Evolutionary conservation across 495 filamentous ascomycete species (phyloP), one percentile per base, ranked within the genome.

Genomic region (Patellaria atrata): DNA sequence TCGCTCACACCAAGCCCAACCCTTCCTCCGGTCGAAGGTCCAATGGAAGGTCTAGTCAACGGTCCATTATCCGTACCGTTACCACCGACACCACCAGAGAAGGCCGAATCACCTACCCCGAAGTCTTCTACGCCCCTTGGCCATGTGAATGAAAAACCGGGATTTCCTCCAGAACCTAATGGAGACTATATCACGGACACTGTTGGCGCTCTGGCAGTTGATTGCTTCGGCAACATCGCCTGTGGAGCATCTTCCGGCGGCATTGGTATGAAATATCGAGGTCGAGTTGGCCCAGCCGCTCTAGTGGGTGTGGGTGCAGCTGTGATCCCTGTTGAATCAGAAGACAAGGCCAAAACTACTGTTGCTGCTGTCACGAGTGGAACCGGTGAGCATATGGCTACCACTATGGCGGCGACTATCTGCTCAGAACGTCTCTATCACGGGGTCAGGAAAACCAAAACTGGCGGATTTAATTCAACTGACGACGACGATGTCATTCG

Each of bases 231-330:
- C 13, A 77, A 79, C 30, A 93, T 97, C 51, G 91, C 89, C 4
- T 89, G 87, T 6, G 89, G 81, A n/a, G 92, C 91, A 2, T 96
- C 89, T 5, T 97, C 89, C 29, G 89, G 89, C n/a, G 89, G 89
- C 5, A 96, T 96, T 43, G 91, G 91, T 11, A 93, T 97, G 85
- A 97, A 97, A 48, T 84, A 89, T 57, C 68, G 71, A 29, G 89
- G 89, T 16, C 75, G 89, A 27, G 67, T 92, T 47, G 89, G 89
- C 2, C 89, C 89, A 22, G 89, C 89, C 15, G 89, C 89, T 5
- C 63, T 97, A 9, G 79, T 94, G 14, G 87, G 87, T 8, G 69
- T 97, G 33, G 89, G 89, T 26, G 85, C 85, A 11, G 73, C 78
- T 33, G 77, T 94, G 8, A 67, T 91, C n/a, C 85, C 85, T 0